phyloP scores from a whole-genome alignment of 176 grass and related monocot genomes.

The Aegilops sharonensis region DNA sequence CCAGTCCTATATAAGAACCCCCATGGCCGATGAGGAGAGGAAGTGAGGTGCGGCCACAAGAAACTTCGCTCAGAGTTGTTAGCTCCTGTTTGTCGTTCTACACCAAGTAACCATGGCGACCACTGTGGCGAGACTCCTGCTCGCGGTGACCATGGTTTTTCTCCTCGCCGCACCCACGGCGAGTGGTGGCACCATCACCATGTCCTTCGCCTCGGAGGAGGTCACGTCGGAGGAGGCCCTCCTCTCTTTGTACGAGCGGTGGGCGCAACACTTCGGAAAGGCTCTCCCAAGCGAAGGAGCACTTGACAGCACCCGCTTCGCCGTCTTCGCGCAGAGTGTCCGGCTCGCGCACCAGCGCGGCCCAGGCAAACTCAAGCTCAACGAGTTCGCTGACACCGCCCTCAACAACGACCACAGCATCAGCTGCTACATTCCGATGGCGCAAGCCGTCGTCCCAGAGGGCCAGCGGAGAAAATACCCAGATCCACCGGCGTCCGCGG shows the following conservation, averaged over 20 bases:
- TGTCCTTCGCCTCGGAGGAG: neutral
- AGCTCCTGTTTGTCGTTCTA: neutral
- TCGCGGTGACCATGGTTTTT: neutral
- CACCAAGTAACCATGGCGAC: neutral
- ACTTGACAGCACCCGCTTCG: neutral
- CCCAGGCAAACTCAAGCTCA: neutral
- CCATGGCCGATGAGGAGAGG: too few species aligned
- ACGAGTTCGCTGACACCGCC: neutral
- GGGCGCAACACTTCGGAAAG: neutral
- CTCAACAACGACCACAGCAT: neutral
- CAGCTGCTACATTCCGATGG: neutral
- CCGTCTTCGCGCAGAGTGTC: neutral
- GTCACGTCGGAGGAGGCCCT: neutral
- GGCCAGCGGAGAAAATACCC: too few species aligned
- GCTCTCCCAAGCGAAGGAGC: neutral
- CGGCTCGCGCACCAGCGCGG: neutral
- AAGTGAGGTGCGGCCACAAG: too few species aligned
- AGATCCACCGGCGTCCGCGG: too few species aligned
- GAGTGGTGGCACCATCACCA: neutral
- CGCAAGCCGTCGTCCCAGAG: too few species aligned
- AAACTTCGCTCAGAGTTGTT: neutral
- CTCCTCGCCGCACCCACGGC: neutral
- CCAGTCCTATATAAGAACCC: too few species aligned
- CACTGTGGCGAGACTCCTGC: neutral
- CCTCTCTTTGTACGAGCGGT: neutral